These are phyloP conservation scores for Suhomyces sp. DNA, from an alignment of 805 yeast species.

Conservation along the genomic window DNA sequence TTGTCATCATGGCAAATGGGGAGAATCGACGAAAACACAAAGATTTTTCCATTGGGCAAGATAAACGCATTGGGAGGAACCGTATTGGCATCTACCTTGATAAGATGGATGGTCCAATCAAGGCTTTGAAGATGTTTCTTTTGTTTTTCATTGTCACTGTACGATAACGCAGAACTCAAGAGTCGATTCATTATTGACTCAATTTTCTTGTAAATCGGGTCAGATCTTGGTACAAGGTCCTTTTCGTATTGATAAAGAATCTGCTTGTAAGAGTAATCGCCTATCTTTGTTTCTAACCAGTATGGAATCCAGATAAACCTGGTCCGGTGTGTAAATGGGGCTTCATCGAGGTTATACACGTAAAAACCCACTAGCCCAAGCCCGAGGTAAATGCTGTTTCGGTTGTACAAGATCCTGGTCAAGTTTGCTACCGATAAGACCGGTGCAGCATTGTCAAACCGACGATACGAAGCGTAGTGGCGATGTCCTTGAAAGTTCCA, in stretches of 20 bases:
- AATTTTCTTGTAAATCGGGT: slow-evolving; percentile 61
- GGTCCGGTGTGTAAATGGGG: slow-evolving; percentile 74
- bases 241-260: slow-evolving; percentile 54
- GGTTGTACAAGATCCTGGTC: slow-evolving; percentile 23
- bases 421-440: slow-evolving; percentile 8
- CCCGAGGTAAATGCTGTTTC: slow-evolving; percentile 33
- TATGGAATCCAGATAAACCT: slow-evolving; percentile 73
- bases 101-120: slow-evolving; percentile 79
- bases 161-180: slow-evolving; percentile 53
- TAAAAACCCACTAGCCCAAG: slow-evolving; percentile 20
- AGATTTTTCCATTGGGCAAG: slow-evolving; percentile 93
- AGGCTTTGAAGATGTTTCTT: slow-evolving; percentile 35
- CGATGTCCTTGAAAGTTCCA: too few relatives aligned
- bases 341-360: slow-evolving; percentile 58
- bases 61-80: slow-evolving; percentile 97
- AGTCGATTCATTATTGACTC: slow-evolving; percentile 62
- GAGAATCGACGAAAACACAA: slow-evolving; percentile 77
- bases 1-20: slow-evolving; percentile 79
- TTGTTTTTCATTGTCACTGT: slow-evolving; percentile 27
- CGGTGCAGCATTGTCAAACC: slow-evolving; percentile 14
- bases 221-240: slow-evolving; percentile 56
- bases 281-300: slow-evolving; percentile 61
- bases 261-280: slow-evolving; percentile 62
- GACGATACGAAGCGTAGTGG: slow-evolving; percentile 18
- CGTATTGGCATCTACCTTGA: slow-evolving; percentile 56